A percentile compares a stretch with the other conserved stretches of the same genome.
Evolutionary conservation across 2,329 filamentous ascomycete species (phyloP).

Genomic region (Aureobasidium musti): DNA sequence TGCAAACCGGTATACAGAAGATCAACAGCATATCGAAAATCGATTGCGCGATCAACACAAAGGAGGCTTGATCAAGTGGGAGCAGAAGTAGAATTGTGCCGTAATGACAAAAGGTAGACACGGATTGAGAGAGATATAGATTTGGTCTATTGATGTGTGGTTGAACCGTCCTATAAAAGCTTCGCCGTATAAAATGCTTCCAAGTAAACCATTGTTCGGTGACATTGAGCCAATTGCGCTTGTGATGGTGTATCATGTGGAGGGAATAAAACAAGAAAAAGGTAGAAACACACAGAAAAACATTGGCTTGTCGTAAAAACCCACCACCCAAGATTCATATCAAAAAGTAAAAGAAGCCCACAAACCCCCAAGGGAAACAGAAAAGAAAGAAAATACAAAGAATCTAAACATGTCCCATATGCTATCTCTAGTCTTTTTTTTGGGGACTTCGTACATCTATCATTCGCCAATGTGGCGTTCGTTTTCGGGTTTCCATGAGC

Average conservation of each 20-base stretch:
- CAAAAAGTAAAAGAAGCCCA: neutral
- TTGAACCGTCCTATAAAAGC: neutral
- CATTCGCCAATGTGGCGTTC: slow-evolving; percentile 66
- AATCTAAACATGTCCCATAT: slow-evolving; percentile 18
- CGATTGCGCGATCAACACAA: no score
- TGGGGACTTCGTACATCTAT: neutral
- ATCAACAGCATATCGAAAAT: no score
- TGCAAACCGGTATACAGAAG: no score
- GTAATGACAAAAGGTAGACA: neutral
- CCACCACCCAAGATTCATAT: slow-evolving; percentile 2
- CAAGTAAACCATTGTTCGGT: neutral
- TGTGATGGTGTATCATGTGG: no score
- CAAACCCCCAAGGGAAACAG: neutral
- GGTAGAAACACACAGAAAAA: neutral
- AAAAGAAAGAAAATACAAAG: slow-evolving; percentile 14
- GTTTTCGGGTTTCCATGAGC: slow-evolving; percentile 73
- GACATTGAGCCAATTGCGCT: no score
- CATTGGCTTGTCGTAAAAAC: slow-evolving; percentile 3
- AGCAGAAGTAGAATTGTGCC: neutral
- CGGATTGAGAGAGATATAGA: no score
- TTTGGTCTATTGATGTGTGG: neutral
- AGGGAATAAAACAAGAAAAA: neutral
- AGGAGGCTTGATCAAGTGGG: no score
- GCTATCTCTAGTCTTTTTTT: neutral
- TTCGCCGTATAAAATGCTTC: no score